These are phyloP conservation scores for Chrysochromulina tobinii DNA, from an alignment of 78 protist genomes.

Conservation along the genomic window DNA sequence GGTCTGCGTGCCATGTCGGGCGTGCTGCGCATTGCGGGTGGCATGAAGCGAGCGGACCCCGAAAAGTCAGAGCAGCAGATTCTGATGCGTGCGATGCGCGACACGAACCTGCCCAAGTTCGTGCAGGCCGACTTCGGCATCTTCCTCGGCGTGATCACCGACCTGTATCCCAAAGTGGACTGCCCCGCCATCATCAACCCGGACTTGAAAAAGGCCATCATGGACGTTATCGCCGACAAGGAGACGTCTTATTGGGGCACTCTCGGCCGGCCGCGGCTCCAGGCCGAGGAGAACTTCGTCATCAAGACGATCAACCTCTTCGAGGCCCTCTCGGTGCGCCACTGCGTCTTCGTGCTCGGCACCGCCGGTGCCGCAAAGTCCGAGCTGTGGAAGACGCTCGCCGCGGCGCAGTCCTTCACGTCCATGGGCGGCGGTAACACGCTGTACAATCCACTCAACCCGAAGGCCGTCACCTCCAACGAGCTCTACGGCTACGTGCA, in stretches of 20 bases:
- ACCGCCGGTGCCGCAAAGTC: slow-evolving; percentile 77
- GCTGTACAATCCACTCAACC: slow-evolving; percentile 42
- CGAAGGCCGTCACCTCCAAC: slow-evolving; percentile 69
- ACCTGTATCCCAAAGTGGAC: slow-evolving; percentile 66
- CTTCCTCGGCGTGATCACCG: slow-evolving; percentile 71
- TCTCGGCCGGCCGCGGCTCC: slow-evolving; percentile 7
- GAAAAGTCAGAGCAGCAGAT: slow-evolving; percentile 63
- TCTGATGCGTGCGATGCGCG: slow-evolving; percentile 88
- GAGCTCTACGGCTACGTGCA: slow-evolving; percentile 80
- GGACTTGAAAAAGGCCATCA: neutral
- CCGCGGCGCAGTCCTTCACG: slow-evolving; percentile 40
- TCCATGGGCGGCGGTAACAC: slow-evolving; percentile 28
- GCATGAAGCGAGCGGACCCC: slow-evolving; percentile 82
- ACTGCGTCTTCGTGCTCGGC: slow-evolving; percentile 81
- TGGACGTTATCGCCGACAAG: neutral
- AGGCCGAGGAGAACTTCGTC: slow-evolving; percentile 62
- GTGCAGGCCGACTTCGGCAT: slow-evolving; percentile 73
- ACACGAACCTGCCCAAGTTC: slow-evolving; percentile 87
- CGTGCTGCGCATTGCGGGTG: slow-evolving; percentile 86
- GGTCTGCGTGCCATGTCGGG: slow-evolving; percentile 92
- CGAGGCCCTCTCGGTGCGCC: slow-evolving; percentile 65
- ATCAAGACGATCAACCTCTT: slow-evolving; percentile 55
- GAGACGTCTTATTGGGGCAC: neutral
- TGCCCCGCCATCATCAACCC: neutral
- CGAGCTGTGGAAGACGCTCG: slow-evolving; percentile 54